Evolutionary conservation across 2,329 filamentous ascomycete genomes (phyloP).

Genomic region (Penicillium sp.): DNA sequence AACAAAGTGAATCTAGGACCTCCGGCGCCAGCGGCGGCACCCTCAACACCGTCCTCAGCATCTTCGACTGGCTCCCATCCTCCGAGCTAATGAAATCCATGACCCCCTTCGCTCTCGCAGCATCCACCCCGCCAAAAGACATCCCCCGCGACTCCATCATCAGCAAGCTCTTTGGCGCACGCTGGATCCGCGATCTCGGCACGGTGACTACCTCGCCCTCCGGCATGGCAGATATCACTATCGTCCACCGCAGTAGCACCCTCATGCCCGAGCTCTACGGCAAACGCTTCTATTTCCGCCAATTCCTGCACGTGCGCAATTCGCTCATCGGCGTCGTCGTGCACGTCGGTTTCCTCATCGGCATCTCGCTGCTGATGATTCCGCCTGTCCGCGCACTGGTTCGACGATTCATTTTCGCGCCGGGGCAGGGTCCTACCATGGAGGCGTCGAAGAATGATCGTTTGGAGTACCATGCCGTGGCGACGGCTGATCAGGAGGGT

Average conservation of each 20-base stretch:
- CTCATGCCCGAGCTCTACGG: constrained; percentile 61
- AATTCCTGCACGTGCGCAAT: constrained; percentile 57
- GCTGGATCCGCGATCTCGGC: constrained; percentile 59
- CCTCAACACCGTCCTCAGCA: constrained; percentile 64
- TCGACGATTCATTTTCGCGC: constrained; percentile 50
- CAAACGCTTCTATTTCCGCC: constrained; percentile 58
- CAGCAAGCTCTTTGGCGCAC: constrained; percentile 51
- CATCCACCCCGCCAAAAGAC: constrained; percentile 40
- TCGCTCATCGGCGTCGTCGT: constrained; percentile 50
- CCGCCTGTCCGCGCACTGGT: constrained; percentile 57
- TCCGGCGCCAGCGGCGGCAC: constrained; percentile 61
- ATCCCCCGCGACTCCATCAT: constrained; percentile 33
- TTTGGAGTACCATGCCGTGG: constrained; percentile 49
- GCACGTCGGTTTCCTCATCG: constrained; percentile 51
- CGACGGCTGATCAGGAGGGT: constrained; percentile 42
- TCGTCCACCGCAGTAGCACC: constrained; percentile 62
- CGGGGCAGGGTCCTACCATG: constrained; percentile 52
- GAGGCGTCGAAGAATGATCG: constrained; percentile 44
- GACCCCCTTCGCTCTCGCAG: constrained; percentile 55
- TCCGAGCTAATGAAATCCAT: constrained; percentile 50
- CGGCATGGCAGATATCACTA: constrained; percentile 55
- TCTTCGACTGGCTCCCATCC: constrained; percentile 51
- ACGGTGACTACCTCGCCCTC: constrained; percentile 57
- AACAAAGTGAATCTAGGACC: constrained; percentile 21
- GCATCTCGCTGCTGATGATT: constrained; percentile 50